A percentile compares a stretch with the other conserved stretches of the same genome.
Evolutionary conservation across 164 flowering plant genomes (phyloP).

Genomic region (Vitis amurensis): DNA sequence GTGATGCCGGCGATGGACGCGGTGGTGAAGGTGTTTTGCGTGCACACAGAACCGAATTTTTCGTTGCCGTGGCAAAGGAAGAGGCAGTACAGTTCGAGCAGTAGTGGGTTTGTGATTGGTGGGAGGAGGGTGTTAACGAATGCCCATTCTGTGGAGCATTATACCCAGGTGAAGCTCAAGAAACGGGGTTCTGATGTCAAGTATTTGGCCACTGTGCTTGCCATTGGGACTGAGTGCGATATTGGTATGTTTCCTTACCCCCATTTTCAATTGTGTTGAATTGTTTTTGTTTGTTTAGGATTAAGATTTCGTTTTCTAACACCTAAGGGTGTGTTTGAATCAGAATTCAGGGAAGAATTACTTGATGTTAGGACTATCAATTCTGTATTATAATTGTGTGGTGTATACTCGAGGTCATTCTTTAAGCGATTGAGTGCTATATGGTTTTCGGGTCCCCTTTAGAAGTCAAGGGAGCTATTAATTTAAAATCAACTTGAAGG

Average conservation of each 20-base stretch:
- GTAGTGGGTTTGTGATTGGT: constrained; percentile 85
- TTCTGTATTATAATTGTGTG: neutral
- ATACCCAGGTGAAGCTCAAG: constrained; percentile 96
- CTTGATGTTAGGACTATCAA: no score
- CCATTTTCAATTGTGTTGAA: neutral
- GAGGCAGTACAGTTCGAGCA: constrained; percentile 89
- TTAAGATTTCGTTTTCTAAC: neutral
- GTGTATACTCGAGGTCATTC: neutral
- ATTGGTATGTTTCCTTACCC: constrained; percentile 50
- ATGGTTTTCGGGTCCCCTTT: no score
- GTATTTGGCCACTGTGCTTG: constrained; percentile 86
- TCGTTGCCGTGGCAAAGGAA: constrained; percentile 99
- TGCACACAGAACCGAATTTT: constrained; percentile 94
- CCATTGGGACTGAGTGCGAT: constrained; percentile 97
- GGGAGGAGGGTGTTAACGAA: constrained; percentile 91
- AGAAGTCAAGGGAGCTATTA: no score
- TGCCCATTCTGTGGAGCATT: constrained; percentile 97
- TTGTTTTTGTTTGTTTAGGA: neutral
- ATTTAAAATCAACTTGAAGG: no score
- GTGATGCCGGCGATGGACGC: constrained; percentile 89
- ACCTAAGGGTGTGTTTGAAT: no score
- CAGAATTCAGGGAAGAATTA: no score
- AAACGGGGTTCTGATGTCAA: constrained; percentile 95
- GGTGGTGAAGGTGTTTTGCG: constrained; percentile 97
- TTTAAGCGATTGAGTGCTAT: neutral